Conservation (phyloP, 805 yeast genomes). For the Candida ipomoeae region DNA sequence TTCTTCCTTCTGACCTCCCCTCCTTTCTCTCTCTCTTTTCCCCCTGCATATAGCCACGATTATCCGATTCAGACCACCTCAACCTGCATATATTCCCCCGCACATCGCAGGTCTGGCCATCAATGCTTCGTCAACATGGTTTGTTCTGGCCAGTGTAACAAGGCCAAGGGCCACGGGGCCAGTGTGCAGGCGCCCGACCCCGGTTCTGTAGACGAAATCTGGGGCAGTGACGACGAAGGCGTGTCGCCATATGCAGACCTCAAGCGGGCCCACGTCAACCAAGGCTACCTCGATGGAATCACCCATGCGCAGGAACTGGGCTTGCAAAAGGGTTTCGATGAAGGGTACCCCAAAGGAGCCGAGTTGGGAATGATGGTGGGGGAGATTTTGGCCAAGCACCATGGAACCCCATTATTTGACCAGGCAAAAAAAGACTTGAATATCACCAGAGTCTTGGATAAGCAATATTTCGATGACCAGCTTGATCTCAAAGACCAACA, state of each 20-base stretch:
- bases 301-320: slow-evolving; percentile 61
- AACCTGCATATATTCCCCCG: background rate
- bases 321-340: slow-evolving; percentile 78
- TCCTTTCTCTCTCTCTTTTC: too few relatives aligned
- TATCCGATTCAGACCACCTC: too few relatives aligned
- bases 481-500: slow-evolving; percentile 32
- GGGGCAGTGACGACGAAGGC: slow-evolving; percentile 28
- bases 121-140: slow-evolving; percentile 2
- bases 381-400: slow-evolving; percentile 48
- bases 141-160: background rate
- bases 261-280: slow-evolving; percentile 62
- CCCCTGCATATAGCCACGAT: too few relatives aligned
- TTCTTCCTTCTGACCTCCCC: background rate
- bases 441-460: slow-evolving; percentile 54
- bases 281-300: slow-evolving; percentile 83
- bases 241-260: slow-evolving; percentile 26
- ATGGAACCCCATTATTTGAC: slow-evolving; percentile 19
- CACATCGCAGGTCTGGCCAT: background rate
- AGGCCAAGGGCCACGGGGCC: background rate
- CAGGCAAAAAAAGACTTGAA: slow-evolving; percentile 51
- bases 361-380: slow-evolving; percentile 65
- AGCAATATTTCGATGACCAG: slow-evolving; percentile 49
- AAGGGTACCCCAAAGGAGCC: slow-evolving; percentile 75
- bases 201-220: slow-evolving; percentile 25
- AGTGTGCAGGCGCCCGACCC: background rate